These are phyloP conservation scores for Trichoderma atrobrunneum DNA, from an alignment of 2,329 filamentous ascomycete species.

Conservation along the genomic window DNA sequence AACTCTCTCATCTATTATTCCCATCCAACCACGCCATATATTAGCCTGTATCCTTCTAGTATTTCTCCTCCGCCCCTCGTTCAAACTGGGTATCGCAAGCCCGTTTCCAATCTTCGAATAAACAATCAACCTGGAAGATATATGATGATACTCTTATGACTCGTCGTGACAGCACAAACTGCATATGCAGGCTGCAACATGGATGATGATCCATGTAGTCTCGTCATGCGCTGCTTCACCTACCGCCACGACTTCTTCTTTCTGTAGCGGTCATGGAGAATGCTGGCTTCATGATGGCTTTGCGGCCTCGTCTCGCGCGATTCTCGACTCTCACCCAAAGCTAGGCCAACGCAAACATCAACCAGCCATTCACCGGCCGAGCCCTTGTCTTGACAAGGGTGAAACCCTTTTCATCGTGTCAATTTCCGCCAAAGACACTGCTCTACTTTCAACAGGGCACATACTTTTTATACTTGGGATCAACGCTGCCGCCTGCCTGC, in stretches of 20 bases:
- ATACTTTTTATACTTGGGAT: constrained; percentile 45
- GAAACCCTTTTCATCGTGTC: neutral
- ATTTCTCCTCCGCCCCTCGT: neutral
- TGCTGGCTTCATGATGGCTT: neutral
- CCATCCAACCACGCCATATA: neutral
- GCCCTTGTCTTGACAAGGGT: neutral
- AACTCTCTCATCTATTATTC: constrained; percentile 6
- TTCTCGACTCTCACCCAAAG: neutral
- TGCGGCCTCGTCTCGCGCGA: neutral
- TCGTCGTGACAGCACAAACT: neutral
- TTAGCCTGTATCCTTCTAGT: neutral
- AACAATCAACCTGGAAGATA: neutral
- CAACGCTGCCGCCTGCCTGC: constrained; percentile 55
- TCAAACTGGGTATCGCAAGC: neutral
- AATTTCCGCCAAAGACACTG: neutral
- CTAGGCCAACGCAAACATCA: neutral
- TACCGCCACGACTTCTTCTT: neutral
- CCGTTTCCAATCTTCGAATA: neutral
- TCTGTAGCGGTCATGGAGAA: neutral
- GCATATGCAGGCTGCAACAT: neutral
- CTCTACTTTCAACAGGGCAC: constrained; percentile 8
- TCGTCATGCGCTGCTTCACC: neutral
- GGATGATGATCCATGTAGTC: neutral
- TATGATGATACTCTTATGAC: neutral
- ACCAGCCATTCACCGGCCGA: neutral